Base-by-base conservation (phyloP, 345 rosid species). In the Gossypium anomalum region DNA sequence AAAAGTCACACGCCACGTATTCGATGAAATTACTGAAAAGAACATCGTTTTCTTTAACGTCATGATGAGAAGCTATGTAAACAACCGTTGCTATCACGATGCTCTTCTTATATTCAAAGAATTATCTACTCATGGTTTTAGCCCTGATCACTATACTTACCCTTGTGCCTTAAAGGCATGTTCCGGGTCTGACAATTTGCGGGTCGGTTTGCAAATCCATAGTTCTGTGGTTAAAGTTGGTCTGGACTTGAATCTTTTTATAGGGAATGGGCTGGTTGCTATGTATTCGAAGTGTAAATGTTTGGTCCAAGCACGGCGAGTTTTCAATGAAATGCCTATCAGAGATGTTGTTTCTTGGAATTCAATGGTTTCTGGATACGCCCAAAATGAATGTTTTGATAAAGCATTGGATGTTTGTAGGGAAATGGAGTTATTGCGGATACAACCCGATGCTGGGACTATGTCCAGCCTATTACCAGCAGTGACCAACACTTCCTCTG, bases 321-420 rank as follows among this genome's bases (percentile, higher is more conserved):
- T 83, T 44, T 85, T 91, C 43, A 83, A 87, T 38, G 92, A 88
- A 80, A 87, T 91, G 92, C 85, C 82, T 0, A 75, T 77, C 20
- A 86, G 82, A 77, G 93, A 91, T 82, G 85, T 91, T 45, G 88
- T 91, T 69, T 84, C 93, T 75, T 91, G 97, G 97, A 91, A 88
- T 74, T 89, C 97, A 3, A 77, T 89, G 80, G 88, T 89, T 77
- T 84, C 89, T 55, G 92, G 81, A 47, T 88, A 83, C 74, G 90
- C 94, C 2, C 94, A 85, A 67, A 89, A 82, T 72, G 82, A 79
- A 75, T 82, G 77, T 56, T 88, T 91, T 64, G 86, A 88, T 78
- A 91, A 87, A 47, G 91, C 94, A 48, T 78, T 91, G 83, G 84
- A 85, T 63, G 77, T 87, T 75, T 92, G 91, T 80, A 81, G 79